These are phyloP conservation scores for Botrytis galanthina DNA, from an alignment of 2,329 filamentous ascomycete species.

Conservation along the genomic window DNA sequence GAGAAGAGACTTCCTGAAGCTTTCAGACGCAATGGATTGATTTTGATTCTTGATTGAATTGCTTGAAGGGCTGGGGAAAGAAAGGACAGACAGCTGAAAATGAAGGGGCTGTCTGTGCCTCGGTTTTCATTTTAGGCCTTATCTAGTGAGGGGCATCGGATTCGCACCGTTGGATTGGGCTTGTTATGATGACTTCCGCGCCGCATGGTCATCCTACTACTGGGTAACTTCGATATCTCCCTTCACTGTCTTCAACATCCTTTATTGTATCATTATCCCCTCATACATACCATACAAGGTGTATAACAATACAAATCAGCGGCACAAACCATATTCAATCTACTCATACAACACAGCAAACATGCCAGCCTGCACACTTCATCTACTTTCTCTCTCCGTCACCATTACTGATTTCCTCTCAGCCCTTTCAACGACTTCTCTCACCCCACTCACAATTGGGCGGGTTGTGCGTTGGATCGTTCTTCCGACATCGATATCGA, in stretches of 20 bases:
- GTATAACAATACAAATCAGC: neutral
- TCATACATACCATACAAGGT: neutral
- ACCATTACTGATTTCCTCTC: constrained; percentile 43
- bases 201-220: neutral
- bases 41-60: neutral
- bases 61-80: neutral
- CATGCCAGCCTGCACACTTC: constrained; percentile 51
- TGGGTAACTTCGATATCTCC: neutral
- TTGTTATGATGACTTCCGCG: neutral
- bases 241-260: neutral
- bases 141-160: neutral
- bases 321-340: too few relatives aligned
- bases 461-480: constrained; percentile 50
- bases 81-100: neutral
- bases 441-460: constrained; percentile 45
- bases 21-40: neutral
- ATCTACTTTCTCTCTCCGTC: constrained; percentile 45
- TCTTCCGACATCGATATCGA: constrained; percentile 45
- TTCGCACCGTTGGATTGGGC: neutral
- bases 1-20: too few relatives aligned
- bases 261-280: neutral
- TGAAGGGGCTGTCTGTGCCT: neutral
- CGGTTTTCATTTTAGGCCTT: neutral
- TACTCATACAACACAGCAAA: neutral
- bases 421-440: constrained; percentile 38